A percentile compares a stretch with the other conserved stretches of the same genome.
phyloP scores from a whole-genome alignment of 2,329 filamentous ascomycete species.

The Epichloe sp. region DNA sequence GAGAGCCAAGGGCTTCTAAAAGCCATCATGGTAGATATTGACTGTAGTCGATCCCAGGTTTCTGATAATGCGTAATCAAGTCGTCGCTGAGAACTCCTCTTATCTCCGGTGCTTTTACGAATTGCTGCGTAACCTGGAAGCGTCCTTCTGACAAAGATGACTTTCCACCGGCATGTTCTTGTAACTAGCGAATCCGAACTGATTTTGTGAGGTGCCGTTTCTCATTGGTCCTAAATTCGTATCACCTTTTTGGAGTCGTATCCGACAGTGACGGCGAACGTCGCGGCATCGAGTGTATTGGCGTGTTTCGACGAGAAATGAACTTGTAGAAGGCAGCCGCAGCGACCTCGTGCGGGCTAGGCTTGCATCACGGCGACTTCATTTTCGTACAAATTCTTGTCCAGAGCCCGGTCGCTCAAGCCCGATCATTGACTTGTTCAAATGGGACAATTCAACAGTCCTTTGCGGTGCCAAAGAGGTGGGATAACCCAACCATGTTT shows the following conservation, averaged over 20 bases:
- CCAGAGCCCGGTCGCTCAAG: neutral
- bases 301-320: neutral
- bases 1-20: neutral
- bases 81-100: neutral
- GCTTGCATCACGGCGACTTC: neutral
- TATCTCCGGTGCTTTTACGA: neutral
- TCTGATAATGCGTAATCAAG: neutral
- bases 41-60: neutral
- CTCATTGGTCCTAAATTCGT: neutral
- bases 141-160: neutral
- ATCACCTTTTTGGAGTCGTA: neutral
- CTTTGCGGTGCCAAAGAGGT: neutral
- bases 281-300: neutral
- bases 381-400: neutral
- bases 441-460: neutral
- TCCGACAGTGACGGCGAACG: neutral
- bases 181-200: neutral
- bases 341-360: neutral
- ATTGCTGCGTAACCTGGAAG: neutral
- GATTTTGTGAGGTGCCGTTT: neutral
- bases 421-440: neutral
- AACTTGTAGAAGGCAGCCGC: neutral
- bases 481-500: neutral
- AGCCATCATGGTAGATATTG: neutral
- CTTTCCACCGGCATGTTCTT: neutral